These are phyloP conservation scores for Nannizziopsis arthrosporioides DNA, from an alignment of 2,329 filamentous ascomycete species.

Conservation along the genomic window DNA sequence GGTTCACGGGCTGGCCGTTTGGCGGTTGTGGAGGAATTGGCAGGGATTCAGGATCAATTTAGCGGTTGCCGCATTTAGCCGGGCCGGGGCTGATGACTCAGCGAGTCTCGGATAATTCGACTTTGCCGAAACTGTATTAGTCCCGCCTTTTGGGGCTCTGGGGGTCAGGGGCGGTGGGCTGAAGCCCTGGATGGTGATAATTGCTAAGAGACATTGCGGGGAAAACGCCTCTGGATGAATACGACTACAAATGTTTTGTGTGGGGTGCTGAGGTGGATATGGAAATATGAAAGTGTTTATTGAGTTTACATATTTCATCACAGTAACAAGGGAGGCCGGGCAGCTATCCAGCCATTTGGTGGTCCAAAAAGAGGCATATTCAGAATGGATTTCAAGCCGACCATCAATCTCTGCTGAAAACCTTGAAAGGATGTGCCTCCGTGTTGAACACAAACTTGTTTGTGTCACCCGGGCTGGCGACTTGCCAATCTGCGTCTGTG, in stretches of 20 bases:
- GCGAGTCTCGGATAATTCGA: slow-evolving; percentile 1
- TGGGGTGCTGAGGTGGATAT: no score
- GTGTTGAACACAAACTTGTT: slow-evolving; percentile 54
- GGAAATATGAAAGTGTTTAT: no score
- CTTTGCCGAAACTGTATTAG: slow-evolving; percentile 8
- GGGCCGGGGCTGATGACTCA: slow-evolving; percentile 1
- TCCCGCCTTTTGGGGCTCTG: neutral
- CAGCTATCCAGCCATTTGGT: no score
- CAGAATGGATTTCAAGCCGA: neutral
- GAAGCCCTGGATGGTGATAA: no score
- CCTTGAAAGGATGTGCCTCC: slow-evolving; percentile 51
- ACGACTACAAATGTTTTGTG: no score
- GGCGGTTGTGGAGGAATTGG: neutral
- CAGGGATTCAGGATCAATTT: neutral
- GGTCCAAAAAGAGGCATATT: no score
- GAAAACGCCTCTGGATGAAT: neutral
- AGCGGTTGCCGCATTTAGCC: slow-evolving; percentile 6
- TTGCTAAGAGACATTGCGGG: no score
- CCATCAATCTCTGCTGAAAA: slow-evolving; percentile 17
- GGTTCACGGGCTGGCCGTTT: neutral
- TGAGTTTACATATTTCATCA: no score
- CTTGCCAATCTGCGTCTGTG: slow-evolving; percentile 49
- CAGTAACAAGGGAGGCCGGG: no score
- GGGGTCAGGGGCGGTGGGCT: no score
- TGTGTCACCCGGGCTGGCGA: slow-evolving; percentile 35